Evolutionary conservation across 768 basidiomycete species (phyloP), one percentile per base, ranked within the genome.

Genomic region (Amanita fuliginea): DNA sequence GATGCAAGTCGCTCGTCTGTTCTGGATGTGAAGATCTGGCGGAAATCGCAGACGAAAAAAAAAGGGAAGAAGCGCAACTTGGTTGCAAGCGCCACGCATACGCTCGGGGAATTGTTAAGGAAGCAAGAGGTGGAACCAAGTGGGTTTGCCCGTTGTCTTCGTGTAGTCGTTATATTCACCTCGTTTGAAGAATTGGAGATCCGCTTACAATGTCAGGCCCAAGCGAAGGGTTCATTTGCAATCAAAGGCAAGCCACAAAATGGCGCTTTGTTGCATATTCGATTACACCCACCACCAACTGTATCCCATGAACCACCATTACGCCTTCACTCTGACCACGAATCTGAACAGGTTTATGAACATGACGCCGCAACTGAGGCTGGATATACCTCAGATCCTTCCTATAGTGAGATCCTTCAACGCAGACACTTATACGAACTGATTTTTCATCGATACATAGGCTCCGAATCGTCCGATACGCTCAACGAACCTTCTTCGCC

Each of bases 11-110:
- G 53, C 1, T 57, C 61, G 21, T 77, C 80, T 0, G 58, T 56
- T 18, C 54, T 84, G 32, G 73, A 76, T 11, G 67, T 86, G 34
- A 67, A 73, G 22, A 62, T 87, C 1, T 83, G 77, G 64, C 70
- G 80, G 47, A 71, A 68, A 16, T 71, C 83, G 0, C 68, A 70
- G 39, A 78, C 74, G 59, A 87, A 83, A 68, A 76, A 80, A 61
- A 83, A 80, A 59, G 60, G 65, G 21, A 79, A 76, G 56, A 79
- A 72, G 57, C 70, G 72, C 1, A 71, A 64, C 34, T 65, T 83
- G 3, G 73, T 86, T 0, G 84, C 77, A 0, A 71, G 65, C 0
- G 68, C 74, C 0, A 63, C 64, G 7, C 67, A 77, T 55, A 68
- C 77, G 0, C 59, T 86, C 1, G 70, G 68, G 4, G 83, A 83